phyloP scores from a whole-genome alignment of 306 rosid species.

The Cotoneaster glaucophyllus region DNA sequence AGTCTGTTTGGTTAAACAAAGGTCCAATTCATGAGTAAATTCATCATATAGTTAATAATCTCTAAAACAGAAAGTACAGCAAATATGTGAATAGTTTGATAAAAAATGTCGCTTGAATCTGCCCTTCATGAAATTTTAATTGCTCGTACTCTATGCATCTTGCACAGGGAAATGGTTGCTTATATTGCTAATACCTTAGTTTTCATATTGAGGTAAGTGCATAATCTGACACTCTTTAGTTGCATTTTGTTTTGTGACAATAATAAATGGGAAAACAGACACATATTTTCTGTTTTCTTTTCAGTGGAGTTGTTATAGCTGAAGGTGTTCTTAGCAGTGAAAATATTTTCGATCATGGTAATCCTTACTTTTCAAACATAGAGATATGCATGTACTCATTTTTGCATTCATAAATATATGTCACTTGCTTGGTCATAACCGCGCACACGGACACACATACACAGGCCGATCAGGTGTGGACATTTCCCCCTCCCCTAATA shows the following conservation, averaged over 20 bases:
- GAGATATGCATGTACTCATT: background rate
- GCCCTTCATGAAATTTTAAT: background rate
- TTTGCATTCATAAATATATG: background rate
- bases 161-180: slow-evolving; percentile 92
- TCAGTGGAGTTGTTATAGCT: slow-evolving; percentile 91
- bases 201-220: slow-evolving; percentile 78
- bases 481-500: too few species aligned
- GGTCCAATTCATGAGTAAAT: background rate
- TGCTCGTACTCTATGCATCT: slow-evolving; percentile 14
- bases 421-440: background rate
- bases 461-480: background rate
- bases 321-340: slow-evolving; percentile 50
- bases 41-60: background rate
- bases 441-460: background rate
- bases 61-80: background rate
- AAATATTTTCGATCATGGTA: slow-evolving; percentile 49
- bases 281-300: slow-evolving; percentile 21
- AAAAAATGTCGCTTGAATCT: background rate
- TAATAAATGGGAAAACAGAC: background rate
- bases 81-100: background rate
- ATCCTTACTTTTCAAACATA: background rate
- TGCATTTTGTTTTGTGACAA: slow-evolving; percentile 13
- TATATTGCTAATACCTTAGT: slow-evolving; percentile 89
- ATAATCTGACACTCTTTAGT: background rate
- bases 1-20: background rate